A percentile compares a stretch with the other conserved stretches of the same genome.
These are phyloP conservation scores for Prunus dulcis DNA, from an alignment of 306 rosid genomes.

Conservation along the genomic window DNA sequence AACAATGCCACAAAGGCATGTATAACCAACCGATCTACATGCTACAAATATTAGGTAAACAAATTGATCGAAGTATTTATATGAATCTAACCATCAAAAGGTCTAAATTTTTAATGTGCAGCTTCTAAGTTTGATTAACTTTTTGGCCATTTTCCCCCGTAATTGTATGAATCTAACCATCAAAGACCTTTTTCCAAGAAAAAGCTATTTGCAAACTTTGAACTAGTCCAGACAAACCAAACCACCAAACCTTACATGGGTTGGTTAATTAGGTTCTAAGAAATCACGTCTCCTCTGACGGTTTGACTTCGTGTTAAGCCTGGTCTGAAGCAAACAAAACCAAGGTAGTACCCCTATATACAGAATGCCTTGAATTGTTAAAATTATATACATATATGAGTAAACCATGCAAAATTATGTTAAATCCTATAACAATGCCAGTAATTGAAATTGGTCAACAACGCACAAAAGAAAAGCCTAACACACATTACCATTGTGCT, in stretches of 20 bases:
- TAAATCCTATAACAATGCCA: not conserved
- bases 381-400: not conserved
- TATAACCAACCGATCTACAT: not conserved
- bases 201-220: not conserved
- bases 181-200: not conserved
- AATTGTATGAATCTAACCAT: not conserved
- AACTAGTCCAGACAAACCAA: not conserved
- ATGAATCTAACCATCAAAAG: not conserved
- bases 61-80: not conserved
- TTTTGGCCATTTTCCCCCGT: not conserved
- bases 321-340: not conserved
- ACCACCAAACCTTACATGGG: constrained; percentile 1
- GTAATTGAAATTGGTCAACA: not conserved
- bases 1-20: not conserved
- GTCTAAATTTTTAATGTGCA: not conserved
- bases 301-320: not conserved
- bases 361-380: not conserved
- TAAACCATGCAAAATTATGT: not conserved
- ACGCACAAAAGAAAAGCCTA: not conserved
- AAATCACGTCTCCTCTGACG: not conserved
- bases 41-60: not conserved
- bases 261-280: not conserved
- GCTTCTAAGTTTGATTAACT: not conserved
- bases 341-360: not conserved
- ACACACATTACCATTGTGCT: not conserved